Conservation (phyloP, 164 flowering plant genomes). For the Liquidambar formosana region DNA sequence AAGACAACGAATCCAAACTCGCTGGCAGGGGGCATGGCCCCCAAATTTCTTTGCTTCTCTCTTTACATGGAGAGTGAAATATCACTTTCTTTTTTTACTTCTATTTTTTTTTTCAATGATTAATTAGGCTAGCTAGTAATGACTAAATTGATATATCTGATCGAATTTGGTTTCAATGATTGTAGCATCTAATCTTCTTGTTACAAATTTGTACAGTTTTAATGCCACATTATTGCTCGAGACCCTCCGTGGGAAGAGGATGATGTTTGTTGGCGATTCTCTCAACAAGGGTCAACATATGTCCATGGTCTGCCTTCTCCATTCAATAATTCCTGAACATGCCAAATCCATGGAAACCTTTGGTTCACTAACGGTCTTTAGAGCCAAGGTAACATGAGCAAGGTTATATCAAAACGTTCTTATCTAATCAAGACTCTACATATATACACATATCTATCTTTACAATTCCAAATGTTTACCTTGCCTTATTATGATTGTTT, state of each 20-base stretch:
- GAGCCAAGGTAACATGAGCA: slow-evolving; percentile 50
- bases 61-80: too few relatives aligned
- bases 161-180: neutral
- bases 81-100: too few relatives aligned
- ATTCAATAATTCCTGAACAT: slow-evolving; percentile 60
- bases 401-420: too few relatives aligned
- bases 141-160: too few relatives aligned
- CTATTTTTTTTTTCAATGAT: too few relatives aligned
- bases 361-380: slow-evolving; percentile 77
- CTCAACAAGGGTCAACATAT: slow-evolving; percentile 82
- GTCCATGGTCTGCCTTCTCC: slow-evolving; percentile 88
- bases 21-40: too few relatives aligned
- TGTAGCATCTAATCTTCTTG: neutral
- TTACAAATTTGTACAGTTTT: slow-evolving; percentile 47
- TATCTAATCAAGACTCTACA: too few relatives aligned
- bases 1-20: too few relatives aligned
- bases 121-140: too few relatives aligned
- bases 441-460: too few relatives aligned
- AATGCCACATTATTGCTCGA: slow-evolving; percentile 88
- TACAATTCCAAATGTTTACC: too few relatives aligned
- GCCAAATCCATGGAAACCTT: slow-evolving; percentile 70
- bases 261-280: slow-evolving; percentile 93
- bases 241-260: slow-evolving; percentile 76
- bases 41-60: too few relatives aligned
- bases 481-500: neutral